A percentile compares a stretch with the other conserved stretches of the same genome.
These are phyloP conservation scores for Cocos nucifera DNA, from an alignment of 176 grass and related monocot species.

Conservation along the genomic window DNA sequence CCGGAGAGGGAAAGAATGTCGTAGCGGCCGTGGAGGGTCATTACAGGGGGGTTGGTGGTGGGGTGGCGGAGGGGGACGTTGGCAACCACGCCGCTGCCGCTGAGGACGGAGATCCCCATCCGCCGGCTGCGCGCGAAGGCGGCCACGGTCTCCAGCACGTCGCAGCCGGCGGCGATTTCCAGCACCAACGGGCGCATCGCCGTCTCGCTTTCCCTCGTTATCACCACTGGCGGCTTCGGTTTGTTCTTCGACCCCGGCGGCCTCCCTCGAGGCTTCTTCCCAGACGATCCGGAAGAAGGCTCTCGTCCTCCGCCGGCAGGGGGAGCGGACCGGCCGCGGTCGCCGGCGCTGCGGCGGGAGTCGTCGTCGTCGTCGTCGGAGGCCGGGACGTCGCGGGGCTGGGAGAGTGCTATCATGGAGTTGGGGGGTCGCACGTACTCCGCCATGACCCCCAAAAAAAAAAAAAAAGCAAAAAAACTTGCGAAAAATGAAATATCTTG, in stretches of 20 bases:
- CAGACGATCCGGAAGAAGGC: neutral
- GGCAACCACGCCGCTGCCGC: slow-evolving; percentile 43
- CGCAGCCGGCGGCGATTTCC: slow-evolving; percentile 52
- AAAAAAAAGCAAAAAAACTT: slow-evolving; percentile 13
- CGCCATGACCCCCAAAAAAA: neutral
- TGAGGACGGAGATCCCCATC: slow-evolving; percentile 63
- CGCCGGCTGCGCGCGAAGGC: slow-evolving; percentile 50
- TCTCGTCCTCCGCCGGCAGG: neutral
- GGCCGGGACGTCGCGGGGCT: neutral
- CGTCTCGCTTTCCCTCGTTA: slow-evolving; percentile 48
- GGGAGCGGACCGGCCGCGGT: neutral
- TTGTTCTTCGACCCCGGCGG: slow-evolving; percentile 85
- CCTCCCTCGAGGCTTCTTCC: slow-evolving; percentile 49
- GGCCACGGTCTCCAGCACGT: slow-evolving; percentile 33
- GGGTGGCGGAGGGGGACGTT: slow-evolving; percentile 50
- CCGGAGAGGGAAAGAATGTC: slow-evolving; percentile 65
- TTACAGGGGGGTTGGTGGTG: slow-evolving; percentile 9
- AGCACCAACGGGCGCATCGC: slow-evolving; percentile 62
- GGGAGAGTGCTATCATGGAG: slow-evolving; percentile 13
- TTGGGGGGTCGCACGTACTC: slow-evolving; percentile 3
- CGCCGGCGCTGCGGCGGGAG: neutral
- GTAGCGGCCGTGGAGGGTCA: slow-evolving; percentile 58
- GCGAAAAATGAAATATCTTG: no score
- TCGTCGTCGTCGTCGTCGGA: neutral
- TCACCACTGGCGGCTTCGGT: slow-evolving; percentile 59